Evolutionary conservation across 108 stramenopile genomes (phyloP).

Genomic region (Aureococcus anophagefferens): DNA sequence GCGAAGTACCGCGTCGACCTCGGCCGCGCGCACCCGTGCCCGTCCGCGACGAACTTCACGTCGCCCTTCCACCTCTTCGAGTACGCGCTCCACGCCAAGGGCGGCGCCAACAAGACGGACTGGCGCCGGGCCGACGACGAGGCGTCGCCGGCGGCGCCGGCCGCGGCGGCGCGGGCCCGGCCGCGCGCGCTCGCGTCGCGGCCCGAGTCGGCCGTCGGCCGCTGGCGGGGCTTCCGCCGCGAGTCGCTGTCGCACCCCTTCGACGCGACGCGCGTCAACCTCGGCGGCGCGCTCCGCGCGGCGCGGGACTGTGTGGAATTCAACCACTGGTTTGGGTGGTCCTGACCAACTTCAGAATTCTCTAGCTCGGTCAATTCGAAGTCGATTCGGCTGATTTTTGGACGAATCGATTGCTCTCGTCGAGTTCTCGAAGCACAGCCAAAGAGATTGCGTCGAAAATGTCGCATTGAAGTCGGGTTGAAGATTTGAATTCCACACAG

Average conservation of each 20-base stretch:
- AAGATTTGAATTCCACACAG: no score
- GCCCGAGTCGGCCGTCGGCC: not conserved
- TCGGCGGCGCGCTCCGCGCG: not conserved
- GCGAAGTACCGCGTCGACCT: not conserved
- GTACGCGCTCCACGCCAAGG: constrained; percentile 1
- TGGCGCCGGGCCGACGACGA: not conserved
- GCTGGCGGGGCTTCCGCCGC: not conserved
- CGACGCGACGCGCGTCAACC: not conserved
- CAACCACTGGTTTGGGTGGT: no score
- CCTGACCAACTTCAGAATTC: no score
- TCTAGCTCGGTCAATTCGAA: no score
- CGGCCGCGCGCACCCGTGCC: not conserved
- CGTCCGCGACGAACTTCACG: not conserved
- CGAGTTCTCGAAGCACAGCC: no score
- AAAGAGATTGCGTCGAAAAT: no score
- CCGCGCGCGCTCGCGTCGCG: not conserved
- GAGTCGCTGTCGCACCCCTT: not conserved
- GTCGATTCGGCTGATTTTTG: no score
- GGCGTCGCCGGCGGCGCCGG: no score
- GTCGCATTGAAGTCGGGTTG: no score
- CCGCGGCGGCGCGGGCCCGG: no score
- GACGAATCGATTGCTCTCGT: no score
- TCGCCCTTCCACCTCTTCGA: not conserved
- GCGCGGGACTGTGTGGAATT: no score
- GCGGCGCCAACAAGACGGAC: not conserved